Conservation (phyloP, 106 monocot genomes). For the Narthecium ossifragum region DNA sequence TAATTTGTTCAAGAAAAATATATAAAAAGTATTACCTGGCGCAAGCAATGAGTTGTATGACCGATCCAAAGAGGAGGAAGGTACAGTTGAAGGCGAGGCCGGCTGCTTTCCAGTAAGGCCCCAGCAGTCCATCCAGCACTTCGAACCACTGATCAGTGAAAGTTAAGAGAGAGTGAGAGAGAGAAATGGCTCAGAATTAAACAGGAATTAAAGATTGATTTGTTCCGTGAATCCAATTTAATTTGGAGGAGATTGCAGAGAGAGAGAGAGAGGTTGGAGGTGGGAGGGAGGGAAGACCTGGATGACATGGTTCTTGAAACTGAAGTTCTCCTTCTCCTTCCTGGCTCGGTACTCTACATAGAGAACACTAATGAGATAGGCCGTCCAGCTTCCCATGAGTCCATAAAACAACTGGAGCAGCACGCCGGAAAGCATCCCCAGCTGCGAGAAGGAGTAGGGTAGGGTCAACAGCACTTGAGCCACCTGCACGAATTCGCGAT, state of each 20-base stretch:
- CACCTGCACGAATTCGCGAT: constrained; percentile 35
- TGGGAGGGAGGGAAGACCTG: constrained; percentile 8
- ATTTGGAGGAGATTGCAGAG: too few relatives aligned
- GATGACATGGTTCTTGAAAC: constrained; percentile 62
- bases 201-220: too few relatives aligned
- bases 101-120: constrained; percentile 40
- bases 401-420: constrained; percentile 57
- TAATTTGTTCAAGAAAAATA: background rate
- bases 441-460: constrained; percentile 62
- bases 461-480: constrained; percentile 63
- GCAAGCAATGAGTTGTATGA: constrained; percentile 60
- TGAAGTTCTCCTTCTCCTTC: constrained; percentile 61
- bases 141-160: constrained; percentile 47
- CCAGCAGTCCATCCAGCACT: constrained; percentile 51
- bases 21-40: constrained; percentile 16
- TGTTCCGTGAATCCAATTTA: too few relatives aligned
- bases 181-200: too few relatives aligned
- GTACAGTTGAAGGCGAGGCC: constrained; percentile 60
- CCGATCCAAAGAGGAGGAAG: constrained; percentile 62
- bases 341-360: constrained; percentile 54
- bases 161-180: background rate
- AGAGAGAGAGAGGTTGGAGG: too few relatives aligned
- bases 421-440: constrained; percentile 54
- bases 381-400: constrained; percentile 61
- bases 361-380: constrained; percentile 60